Conservation (phyloP, 2,329 filamentous ascomycete genomes). For the Malbranchea zuffiana region DNA sequence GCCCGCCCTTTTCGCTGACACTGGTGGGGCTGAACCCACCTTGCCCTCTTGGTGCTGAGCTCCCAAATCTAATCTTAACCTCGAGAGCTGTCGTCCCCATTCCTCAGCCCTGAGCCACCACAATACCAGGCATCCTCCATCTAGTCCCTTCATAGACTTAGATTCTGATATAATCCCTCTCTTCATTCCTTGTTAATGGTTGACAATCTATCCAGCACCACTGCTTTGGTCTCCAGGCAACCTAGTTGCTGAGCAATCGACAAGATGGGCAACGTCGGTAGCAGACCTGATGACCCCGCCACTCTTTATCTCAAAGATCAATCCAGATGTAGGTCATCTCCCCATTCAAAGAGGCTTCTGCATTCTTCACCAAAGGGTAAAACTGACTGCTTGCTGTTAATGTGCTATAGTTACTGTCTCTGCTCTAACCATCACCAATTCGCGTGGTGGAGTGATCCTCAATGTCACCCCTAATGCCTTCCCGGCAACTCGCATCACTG, state of each 20-base stretch:
- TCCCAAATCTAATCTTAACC: no score
- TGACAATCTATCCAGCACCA: neutral
- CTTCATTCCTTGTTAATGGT: neutral
- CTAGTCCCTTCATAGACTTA: no score
- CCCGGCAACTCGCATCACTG: conserved; percentile 67
- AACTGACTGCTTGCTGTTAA: neutral
- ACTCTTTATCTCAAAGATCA: conserved; percentile 81
- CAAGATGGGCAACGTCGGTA: conserved; percentile 86
- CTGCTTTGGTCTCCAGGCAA: neutral
- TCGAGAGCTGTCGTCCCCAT: no score
- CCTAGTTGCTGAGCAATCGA: conserved; percentile 2
- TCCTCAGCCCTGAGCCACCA: no score
- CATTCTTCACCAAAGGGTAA: conserved; percentile 9
- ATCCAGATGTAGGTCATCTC: conserved; percentile 60
- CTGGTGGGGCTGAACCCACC: no score
- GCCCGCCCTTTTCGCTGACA: no score
- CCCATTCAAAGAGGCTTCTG: conserved; percentile 5
- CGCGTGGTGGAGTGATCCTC: conserved; percentile 64
- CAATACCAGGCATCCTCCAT: no score
- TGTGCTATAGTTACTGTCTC: conserved; percentile 67
- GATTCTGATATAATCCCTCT: no score
- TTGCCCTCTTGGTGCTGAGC: no score
- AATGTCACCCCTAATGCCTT: conserved; percentile 76
- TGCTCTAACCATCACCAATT: conserved; percentile 69
- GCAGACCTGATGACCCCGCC: conserved; percentile 69